Evolutionary conservation across 345 rosid species (phyloP), one percentile per base, ranked within the genome.

Genomic region (Salix brachista): DNA sequence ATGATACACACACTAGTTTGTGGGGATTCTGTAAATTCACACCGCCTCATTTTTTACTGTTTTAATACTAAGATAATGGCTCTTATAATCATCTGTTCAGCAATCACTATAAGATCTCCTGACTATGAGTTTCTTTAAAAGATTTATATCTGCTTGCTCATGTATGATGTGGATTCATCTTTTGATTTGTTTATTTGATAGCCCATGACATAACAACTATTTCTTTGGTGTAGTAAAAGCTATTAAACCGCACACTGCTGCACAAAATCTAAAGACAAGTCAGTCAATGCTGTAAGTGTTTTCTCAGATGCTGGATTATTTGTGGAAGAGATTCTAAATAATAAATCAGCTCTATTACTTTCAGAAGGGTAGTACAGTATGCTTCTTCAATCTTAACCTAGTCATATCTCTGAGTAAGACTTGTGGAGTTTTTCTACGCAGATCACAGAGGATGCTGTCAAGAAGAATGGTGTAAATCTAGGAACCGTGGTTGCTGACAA

Each of bases 301-400:
- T 83, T 78, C 79, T 82, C 86, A 17, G 87, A 86, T 71, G 82
- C 88, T 8, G 92, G 78, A 80, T 86, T 80, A 54, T 87, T 95
- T 60, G 94, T 88, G 77, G 92, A 91, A 67, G 92, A 95, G 80
- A 83, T 91, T 75, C 81, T 93, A 69, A 78, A 87, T 67, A 93
- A 81, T 80, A 83, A 89, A 32, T 87, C 93, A 21, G 76, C 89
- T 77, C 73, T 87, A 36, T 67, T 90, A 77, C 86, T 90, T 67
- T 86, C 94, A 28, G 90, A 85, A 76, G 97, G 70, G 50, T 39
- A 39, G 23, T 37, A 26, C 21, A 46, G 10, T 21, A n/a, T 23
- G 50, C 25, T 58, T 16, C 25, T 41, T 41, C 30, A 13, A 8
- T 82, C 60, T 54, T 46, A 74, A 79, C 19, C 62, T 18, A 19